Percentiles rank a stretch among this genome's conserved stretches.
Conservation (phyloP, 2,329 filamentous ascomycete species). For the Mycosphaerella sp. region DNA sequence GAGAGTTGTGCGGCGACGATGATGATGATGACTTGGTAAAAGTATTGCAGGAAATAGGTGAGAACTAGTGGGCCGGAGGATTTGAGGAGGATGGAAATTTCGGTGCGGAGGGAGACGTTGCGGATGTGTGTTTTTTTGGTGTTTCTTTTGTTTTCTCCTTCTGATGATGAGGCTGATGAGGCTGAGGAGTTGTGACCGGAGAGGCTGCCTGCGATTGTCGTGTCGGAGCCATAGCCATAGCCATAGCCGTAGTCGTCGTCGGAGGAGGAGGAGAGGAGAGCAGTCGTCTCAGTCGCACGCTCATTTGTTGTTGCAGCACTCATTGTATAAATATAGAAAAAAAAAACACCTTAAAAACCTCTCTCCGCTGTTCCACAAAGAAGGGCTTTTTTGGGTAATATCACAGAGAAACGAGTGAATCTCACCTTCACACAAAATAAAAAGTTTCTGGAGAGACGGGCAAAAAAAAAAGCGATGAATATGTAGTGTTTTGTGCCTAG, state of each 20-base stretch:
- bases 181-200: too few relatives aligned
- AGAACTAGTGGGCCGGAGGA: constrained; percentile 47
- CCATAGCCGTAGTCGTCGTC: too few relatives aligned
- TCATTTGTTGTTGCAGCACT: neutral
- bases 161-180: neutral
- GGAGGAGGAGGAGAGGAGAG: neutral
- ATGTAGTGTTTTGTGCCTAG: too few relatives aligned
- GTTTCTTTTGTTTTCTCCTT: neutral
- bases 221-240: neutral
- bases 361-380: too few relatives aligned
- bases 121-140: constrained; percentile 1
- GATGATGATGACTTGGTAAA: constrained; percentile 47
- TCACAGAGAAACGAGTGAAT: too few relatives aligned
- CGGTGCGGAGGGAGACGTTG: constrained; percentile 25
- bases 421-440: too few relatives aligned
- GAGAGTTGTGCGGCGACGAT: constrained; percentile 49
- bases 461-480: too few relatives aligned
- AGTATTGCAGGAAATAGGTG: constrained; percentile 52
- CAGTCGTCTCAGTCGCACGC: constrained; percentile 1
- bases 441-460: too few relatives aligned
- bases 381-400: too few relatives aligned
- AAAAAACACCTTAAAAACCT: too few relatives aligned
- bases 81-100: constrained; percentile 31
- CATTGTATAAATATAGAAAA: neutral
- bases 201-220: neutral